Base-by-base conservation (phyloP, 306 rosid species). In the Elaeagnus macrophylla region DNA sequence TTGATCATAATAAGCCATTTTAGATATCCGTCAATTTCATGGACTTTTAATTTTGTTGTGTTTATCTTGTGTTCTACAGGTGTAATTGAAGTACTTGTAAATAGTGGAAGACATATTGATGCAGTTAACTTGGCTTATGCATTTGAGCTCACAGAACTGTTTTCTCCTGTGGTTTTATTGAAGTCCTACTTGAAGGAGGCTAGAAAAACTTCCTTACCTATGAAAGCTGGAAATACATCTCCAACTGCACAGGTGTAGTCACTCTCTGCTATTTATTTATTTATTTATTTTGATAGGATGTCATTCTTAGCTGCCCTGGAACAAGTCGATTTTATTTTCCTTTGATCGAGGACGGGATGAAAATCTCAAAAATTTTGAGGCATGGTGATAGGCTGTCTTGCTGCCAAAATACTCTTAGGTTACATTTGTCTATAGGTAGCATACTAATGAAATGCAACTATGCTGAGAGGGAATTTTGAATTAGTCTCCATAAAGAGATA, bases 91-190 rank as follows among this genome's bases (percentile, higher is more conserved):
- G 85, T 87, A 64, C 68, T 93, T 61, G 82, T 79, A 48, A 84
- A 77, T 62, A 93, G 85, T 64, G 96, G 99, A 66, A 71, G 99
- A 60, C 99, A 87, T 70, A 84, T 93, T 75, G 99, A 93, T 68
- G 99, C 96, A 1, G 88, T 93, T 60, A 93, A 84, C 80, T 74
- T 93, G 88, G 89, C 96, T 70, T 84, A 80, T 64, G 94, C 96
- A 48, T 93, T 93, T 53, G 90, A 79, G 66, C 85, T 93, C 35
- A 80, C 88, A 3, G 83, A 73, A 37, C 83, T 66, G 67, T 87
- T 87, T 75, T 64, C 79, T 59, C 96, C 96, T 9, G 80, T 93
- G 68, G 76, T 95, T 65, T 68, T 93, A 39, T 82, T 93, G 60
- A 87, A 87, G 57, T 87, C 94, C 59, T 93, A 87, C 76, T 71